Percentiles rank a stretch among this genome's conserved stretches.
Conservation (phyloP, 2,329 filamentous ascomycete genomes). For the Fusarium virguliforme region DNA sequence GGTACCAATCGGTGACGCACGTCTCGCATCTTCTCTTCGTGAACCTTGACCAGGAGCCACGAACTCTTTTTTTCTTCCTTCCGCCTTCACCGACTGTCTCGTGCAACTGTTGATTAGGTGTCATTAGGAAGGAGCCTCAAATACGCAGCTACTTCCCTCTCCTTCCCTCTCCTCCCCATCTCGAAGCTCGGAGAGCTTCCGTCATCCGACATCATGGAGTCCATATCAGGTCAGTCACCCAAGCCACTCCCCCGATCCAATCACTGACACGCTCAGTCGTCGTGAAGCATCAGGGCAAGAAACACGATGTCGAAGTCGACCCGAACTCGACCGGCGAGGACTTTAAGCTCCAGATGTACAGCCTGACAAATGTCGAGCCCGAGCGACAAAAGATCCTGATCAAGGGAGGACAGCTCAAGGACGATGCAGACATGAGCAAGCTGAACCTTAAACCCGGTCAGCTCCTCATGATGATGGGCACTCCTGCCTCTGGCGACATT, state of each 20-base stretch:
- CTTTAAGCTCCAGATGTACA: constrained; percentile 96
- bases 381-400: constrained; percentile 96
- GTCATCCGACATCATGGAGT: constrained; percentile 63
- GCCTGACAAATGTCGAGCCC: constrained; percentile 94
- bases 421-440: constrained; percentile 89
- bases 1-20: constrained; percentile 57
- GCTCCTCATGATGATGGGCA: constrained; percentile 97
- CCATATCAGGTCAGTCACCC: constrained; percentile 67
- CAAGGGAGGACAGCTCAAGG: constrained; percentile 94
- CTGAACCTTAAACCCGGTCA: constrained; percentile 90
- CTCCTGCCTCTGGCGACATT: constrained; percentile 74
- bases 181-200: constrained; percentile 28
- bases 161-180: constrained; percentile 9
- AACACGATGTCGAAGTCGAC: constrained; percentile 94
- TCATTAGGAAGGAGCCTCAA: constrained; percentile 4
- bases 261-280: constrained; percentile 72
- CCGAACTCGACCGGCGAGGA: constrained; percentile 87
- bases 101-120: constrained; percentile 10
- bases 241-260: constrained; percentile 29
- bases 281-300: constrained; percentile 96
- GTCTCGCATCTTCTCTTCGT: constrained; percentile 33
- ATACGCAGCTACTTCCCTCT: background rate
- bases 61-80: constrained; percentile 17
- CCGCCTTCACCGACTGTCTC: constrained; percentile 8
- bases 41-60: constrained; percentile 11